Conservation (phyloP, 495 filamentous ascomycete species). For the Haplographium delicatum region DNA sequence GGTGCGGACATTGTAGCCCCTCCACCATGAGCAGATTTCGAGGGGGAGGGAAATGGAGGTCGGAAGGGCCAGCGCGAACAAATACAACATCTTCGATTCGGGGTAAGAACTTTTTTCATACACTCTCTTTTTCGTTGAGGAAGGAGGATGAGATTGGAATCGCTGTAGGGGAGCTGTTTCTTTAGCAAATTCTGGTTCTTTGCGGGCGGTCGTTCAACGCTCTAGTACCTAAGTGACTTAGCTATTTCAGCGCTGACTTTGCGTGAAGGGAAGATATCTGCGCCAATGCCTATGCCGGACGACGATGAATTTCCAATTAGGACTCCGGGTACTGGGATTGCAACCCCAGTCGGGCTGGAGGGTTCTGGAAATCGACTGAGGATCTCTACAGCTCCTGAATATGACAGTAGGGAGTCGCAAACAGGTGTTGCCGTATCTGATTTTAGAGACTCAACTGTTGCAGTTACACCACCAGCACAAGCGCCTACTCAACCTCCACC, state of each 20-base stretch:
- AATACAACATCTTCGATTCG: slow-evolving; percentile 32
- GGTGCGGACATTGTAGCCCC: not conserved
- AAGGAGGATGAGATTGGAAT: too few relatives aligned
- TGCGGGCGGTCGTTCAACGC: too few relatives aligned
- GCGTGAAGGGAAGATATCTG: slow-evolving; percentile 33
- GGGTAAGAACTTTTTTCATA: slow-evolving; percentile 30
- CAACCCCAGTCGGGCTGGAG: slow-evolving; percentile 24
- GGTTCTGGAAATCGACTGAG: slow-evolving; percentile 7
- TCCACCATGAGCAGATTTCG: slow-evolving; percentile 20
- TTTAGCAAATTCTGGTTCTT: too few relatives aligned
- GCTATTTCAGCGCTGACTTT: not conserved
- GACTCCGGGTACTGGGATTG: slow-evolving; percentile 31
- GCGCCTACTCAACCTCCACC: slow-evolving; percentile 2
- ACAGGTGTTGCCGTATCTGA: slow-evolving; percentile 6
- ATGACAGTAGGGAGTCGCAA: not conserved
- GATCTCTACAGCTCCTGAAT: slow-evolving; percentile 6
- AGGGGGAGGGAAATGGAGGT: slow-evolving; percentile 15
- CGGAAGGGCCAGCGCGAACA: slow-evolving; percentile 2
- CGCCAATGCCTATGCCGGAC: slow-evolving; percentile 36
- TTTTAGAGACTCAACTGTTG: not conserved
- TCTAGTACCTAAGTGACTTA: too few relatives aligned
- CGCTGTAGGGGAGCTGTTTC: too few relatives aligned
- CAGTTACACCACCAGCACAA: slow-evolving; percentile 1
- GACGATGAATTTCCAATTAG: slow-evolving; percentile 42
- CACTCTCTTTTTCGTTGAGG: too few relatives aligned